phyloP scores from a whole-genome alignment of 345 rosid genomes.

The Hypericum androsaemum region DNA sequence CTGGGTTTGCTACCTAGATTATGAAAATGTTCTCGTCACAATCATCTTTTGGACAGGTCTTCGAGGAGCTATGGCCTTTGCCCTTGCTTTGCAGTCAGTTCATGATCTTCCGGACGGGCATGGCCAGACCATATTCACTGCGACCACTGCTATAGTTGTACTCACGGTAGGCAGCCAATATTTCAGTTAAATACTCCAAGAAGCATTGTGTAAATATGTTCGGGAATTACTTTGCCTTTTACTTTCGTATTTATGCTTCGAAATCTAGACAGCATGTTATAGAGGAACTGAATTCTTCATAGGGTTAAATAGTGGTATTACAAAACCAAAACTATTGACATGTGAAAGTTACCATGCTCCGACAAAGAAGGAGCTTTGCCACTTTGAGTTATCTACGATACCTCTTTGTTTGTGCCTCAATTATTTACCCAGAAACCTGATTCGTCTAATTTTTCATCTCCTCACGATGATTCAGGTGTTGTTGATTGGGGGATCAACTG shows the following conservation, averaged over 20 bases:
- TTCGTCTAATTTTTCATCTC: background rate
- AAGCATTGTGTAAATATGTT: too few relatives aligned
- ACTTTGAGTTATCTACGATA: too few relatives aligned
- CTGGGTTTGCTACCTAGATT: background rate
- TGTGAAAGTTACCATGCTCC: too few relatives aligned
- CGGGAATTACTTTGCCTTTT: too few relatives aligned
- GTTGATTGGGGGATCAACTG: slow-evolving; percentile 92
- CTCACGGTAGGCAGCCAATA: slow-evolving; percentile 51
- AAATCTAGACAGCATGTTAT: too few relatives aligned
- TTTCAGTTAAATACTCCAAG: background rate
- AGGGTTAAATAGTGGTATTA: too few relatives aligned
- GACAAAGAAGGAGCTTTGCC: too few relatives aligned
- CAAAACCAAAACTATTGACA: too few relatives aligned
- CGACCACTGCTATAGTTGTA: slow-evolving; percentile 95
- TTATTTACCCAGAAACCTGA: background rate
- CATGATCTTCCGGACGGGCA: slow-evolving; percentile 98
- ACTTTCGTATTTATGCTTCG: too few relatives aligned
- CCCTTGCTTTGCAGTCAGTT: slow-evolving; percentile 95
- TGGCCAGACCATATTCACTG: slow-evolving; percentile 95
- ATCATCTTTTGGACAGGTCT: slow-evolving; percentile 43
- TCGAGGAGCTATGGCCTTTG: slow-evolving; percentile 99
- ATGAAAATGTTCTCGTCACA: slow-evolving; percentile 11
- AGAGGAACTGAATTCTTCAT: too few relatives aligned
- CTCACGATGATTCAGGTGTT: slow-evolving; percentile 45
- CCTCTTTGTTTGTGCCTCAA: too few relatives aligned